Conservation (phyloP, 192 early-diverging fungal species). For the Gamsiella multidivaricata region DNA sequence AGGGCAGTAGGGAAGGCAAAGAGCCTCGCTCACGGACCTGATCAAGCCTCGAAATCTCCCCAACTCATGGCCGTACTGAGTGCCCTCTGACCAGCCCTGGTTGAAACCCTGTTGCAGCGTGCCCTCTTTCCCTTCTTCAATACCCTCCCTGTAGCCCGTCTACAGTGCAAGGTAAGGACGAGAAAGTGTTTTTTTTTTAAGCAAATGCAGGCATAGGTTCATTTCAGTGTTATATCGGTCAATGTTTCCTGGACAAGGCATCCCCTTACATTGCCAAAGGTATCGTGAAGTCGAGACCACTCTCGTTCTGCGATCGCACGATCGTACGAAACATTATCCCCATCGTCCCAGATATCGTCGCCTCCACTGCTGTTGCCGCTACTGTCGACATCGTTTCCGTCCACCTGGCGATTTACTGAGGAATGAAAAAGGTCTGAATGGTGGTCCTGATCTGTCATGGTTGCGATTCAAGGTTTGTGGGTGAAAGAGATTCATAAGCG, state of each 20-base stretch:
- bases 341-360: constrained; percentile 67
- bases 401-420: constrained; percentile 12
- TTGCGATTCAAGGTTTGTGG: not conserved
- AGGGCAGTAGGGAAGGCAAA: no score
- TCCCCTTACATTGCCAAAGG: constrained; percentile 68
- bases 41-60: constrained; percentile 66
- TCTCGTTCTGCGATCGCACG: constrained; percentile 66
- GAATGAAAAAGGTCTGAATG: constrained; percentile 9
- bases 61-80: constrained; percentile 58
- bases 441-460: constrained; percentile 26
- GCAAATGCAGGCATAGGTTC: no score
- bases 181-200: not conserved
- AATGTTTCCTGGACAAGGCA: not conserved
- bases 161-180: constrained; percentile 6
- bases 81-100: constrained; percentile 67
- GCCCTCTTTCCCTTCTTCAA: constrained; percentile 69
- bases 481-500: not conserved
- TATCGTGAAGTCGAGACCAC: constrained; percentile 70
- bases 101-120: constrained; percentile 73
- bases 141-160: constrained; percentile 74
- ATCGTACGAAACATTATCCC: constrained; percentile 62
- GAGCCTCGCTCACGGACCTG: no score
- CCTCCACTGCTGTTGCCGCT: constrained; percentile 1
- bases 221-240: no score
- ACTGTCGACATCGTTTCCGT: not conserved